Conservation (phyloP, 2,329 filamentous ascomycete species). For the Alternaria dauci region DNA sequence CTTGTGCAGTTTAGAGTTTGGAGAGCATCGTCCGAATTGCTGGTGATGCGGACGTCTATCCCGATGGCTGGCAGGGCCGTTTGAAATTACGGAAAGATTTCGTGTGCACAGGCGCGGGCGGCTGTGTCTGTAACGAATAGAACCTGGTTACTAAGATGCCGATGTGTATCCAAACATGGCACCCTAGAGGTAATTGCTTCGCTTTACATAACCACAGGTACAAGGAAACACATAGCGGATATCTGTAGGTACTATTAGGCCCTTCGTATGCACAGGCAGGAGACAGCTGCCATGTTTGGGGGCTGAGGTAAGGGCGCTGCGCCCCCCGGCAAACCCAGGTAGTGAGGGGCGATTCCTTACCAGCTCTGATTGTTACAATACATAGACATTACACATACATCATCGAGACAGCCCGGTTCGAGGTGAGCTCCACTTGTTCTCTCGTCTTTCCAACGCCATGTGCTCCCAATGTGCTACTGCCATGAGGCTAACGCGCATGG, state of each 20-base stretch:
- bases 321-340: not conserved
- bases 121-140: conserved; percentile 3
- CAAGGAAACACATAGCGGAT: not conserved
- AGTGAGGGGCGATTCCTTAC: conserved; percentile 16
- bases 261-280: not conserved
- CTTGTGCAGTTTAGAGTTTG: not conserved
- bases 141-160: conserved; percentile 10
- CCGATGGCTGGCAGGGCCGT: not conserved
- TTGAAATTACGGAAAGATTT: conserved; percentile 6
- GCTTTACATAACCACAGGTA: not conserved
- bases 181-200: not conserved
- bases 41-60: not conserved
- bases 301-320: conserved; percentile 17
- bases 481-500: conserved; percentile 24
- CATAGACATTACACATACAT: conserved; percentile 17
- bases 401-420: conserved; percentile 13
- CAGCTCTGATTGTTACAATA: conserved; percentile 19
- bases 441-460: conserved; percentile 1
- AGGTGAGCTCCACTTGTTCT: conserved; percentile 24
- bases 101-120: conserved; percentile 1
- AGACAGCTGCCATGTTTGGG: not conserved
- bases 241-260: not conserved
- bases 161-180: not conserved
- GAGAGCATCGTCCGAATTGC: not conserved
- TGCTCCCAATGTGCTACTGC: not conserved